Percentiles rank a stretch among this genome's conserved stretches.
These are phyloP conservation scores for Schizopora paradoxa DNA, from an alignment of 1,284 basidiomycete species.

Conservation along the genomic window DNA sequence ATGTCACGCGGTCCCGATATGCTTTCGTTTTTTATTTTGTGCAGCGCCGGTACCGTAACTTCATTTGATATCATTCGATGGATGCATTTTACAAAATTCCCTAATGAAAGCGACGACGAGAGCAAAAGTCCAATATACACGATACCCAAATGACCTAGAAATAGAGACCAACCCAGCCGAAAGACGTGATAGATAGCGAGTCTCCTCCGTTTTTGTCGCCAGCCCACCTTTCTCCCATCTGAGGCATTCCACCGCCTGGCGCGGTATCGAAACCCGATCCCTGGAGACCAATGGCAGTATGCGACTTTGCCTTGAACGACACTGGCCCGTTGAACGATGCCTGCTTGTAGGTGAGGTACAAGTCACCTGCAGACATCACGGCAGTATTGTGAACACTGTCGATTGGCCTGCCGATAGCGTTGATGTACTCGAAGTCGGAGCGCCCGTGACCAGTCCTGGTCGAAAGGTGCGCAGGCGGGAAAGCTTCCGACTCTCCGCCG, in stretches of 20 bases:
- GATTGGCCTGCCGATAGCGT: conserved; percentile 38
- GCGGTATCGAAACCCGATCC: conserved; percentile 20
- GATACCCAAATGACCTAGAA: conserved; percentile 31
- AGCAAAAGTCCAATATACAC: neutral
- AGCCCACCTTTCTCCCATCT: conserved; percentile 41
- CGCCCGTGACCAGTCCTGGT: conserved; percentile 46
- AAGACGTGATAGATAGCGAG: conserved; percentile 37
- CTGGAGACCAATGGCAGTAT: conserved; percentile 34
- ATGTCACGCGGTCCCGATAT: no score
- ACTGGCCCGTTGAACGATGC: conserved; percentile 46
- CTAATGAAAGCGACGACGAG: no score
- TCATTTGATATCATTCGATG: no score
- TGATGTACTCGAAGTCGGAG: conserved; percentile 44
- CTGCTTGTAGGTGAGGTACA: conserved; percentile 50
- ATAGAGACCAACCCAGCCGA: conserved; percentile 50
- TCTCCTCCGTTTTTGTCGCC: conserved; percentile 44
- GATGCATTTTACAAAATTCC: no score
- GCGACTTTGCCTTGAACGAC: conserved; percentile 40
- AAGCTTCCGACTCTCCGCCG: conserved; percentile 28
- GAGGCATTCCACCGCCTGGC: conserved; percentile 23
- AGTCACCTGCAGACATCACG: conserved; percentile 44
- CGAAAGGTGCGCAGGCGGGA: conserved; percentile 33
- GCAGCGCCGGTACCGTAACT: no score
- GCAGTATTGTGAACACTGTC: conserved; percentile 40
- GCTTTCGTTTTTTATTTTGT: no score